phyloP scores from a whole-genome alignment of 148 eudicot species.

The Talinum fruticosum region DNA sequence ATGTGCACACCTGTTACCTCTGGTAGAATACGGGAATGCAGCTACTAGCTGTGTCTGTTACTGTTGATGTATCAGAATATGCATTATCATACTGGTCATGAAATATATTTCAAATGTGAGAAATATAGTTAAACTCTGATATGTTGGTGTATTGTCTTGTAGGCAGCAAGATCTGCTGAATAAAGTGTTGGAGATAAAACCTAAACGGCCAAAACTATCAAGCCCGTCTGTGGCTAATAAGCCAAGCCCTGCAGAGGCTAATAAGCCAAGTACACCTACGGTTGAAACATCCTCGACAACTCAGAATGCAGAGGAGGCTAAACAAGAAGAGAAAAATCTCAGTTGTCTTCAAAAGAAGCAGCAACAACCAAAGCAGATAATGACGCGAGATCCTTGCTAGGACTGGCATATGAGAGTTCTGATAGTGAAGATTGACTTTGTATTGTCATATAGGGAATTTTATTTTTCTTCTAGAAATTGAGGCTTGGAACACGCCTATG shows the following conservation, averaged over 20 bases:
- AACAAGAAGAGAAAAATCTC: conserved; percentile 24
- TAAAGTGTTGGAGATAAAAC: conserved; percentile 80
- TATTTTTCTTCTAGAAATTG: background rate
- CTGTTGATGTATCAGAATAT: background rate
- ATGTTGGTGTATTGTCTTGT: conserved; percentile 9
- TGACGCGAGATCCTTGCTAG: conserved; percentile 61
- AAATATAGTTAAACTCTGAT: conserved; percentile 4
- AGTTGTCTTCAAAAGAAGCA: conserved; percentile 22
- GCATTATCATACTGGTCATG: background rate
- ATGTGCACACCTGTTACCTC: background rate
- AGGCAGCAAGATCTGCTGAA: conserved; percentile 91
- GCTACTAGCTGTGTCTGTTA: background rate
- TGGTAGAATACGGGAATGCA: background rate
- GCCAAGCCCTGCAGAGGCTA: conserved; percentile 34
- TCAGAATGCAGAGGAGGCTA: conserved; percentile 20
- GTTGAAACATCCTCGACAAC: conserved; percentile 12
- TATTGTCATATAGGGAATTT: background rate
- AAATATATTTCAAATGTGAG: background rate
- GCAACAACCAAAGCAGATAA: conserved; percentile 35
- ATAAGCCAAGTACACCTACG: conserved; percentile 18
- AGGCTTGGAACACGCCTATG: background rate
- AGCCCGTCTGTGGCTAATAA: conserved; percentile 31
- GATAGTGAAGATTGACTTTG: conserved; percentile 59
- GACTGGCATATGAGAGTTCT: conserved; percentile 72
- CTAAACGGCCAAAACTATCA: conserved; percentile 59